phyloP scores from a whole-genome alignment of 2,329 filamentous ascomycete species.

The Emergomyces africanus region DNA sequence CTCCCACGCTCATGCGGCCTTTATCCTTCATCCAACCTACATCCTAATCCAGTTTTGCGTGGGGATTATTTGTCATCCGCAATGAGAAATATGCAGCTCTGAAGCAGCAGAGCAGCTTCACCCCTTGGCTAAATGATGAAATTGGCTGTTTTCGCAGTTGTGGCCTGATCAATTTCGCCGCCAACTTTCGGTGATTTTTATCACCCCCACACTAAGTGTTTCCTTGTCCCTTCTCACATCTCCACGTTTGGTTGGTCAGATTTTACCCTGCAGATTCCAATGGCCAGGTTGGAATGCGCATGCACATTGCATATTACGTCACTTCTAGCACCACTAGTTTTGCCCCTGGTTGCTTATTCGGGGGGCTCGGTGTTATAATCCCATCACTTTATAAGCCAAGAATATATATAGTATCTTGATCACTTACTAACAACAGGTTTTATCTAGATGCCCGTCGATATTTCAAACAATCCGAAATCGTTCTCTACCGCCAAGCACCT shows the following conservation, averaged over 20 bases:
- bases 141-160: not conserved
- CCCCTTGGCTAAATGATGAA: not conserved
- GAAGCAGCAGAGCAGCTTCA: no score
- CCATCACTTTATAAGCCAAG: not conserved
- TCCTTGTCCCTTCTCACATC: not conserved
- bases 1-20: not conserved
- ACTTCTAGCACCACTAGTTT: not conserved
- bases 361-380: not conserved
- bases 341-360: not conserved
- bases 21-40: not conserved
- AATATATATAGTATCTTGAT: not conserved
- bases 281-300: not conserved
- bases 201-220: no score
- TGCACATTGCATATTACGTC: not conserved
- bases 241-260: not conserved
- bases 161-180: not conserved
- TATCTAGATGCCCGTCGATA: conserved; percentile 83
- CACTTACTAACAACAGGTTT: not conserved
- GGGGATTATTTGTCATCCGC: not conserved
- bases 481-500: conserved; percentile 69
- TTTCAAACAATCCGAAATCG: conserved; percentile 99
- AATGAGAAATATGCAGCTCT: not conserved
- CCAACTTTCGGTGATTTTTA: no score
- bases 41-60: not conserved
- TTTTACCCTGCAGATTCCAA: not conserved